Evolutionary conservation across 2,329 filamentous ascomycete genomes (phyloP).

Genomic region (Neofusicoccum cordaticola): DNA sequence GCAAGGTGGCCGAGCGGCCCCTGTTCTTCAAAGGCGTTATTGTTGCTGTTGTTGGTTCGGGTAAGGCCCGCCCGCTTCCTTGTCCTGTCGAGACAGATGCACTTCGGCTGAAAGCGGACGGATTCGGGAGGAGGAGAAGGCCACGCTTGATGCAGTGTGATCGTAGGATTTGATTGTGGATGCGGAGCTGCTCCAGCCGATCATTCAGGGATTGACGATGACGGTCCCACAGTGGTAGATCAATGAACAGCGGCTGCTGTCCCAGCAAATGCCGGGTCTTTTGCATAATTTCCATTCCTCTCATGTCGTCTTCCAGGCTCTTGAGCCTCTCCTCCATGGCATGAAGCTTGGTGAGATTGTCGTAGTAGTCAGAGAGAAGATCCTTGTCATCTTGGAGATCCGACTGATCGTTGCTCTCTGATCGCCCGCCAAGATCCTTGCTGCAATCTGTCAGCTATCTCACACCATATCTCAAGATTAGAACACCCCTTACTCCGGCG

Average conservation of each 20-base stretch:
- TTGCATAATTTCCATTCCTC: slow-evolving; percentile 8
- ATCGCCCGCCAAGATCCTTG: neutral
- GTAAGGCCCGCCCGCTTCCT: neutral
- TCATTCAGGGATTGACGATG: slow-evolving; percentile 2
- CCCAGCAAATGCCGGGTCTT: neutral
- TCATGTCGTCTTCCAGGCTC: neutral
- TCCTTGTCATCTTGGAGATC: neutral
- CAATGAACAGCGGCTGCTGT: slow-evolving; percentile 7
- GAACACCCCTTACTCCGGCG: neutral
- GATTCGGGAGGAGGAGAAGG: slow-evolving; percentile 1
- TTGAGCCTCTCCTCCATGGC: neutral
- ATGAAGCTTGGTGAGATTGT: neutral
- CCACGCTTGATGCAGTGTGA: slow-evolving; percentile 5
- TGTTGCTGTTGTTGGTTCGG: neutral
- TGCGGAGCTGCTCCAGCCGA: neutral
- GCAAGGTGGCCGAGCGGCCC: neutral
- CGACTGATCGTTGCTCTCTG: neutral
- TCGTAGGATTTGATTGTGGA: neutral
- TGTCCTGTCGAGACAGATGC: neutral
- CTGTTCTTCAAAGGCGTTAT: neutral
- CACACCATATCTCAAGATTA: neutral
- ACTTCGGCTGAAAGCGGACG: neutral
- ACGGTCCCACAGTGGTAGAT: slow-evolving; percentile 1
- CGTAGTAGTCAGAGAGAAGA: slow-evolving; percentile 5
- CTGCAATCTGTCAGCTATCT: neutral